Conservation (phyloP, 495 filamentous ascomycete species). For the Neurospora tetraspora region DNA sequence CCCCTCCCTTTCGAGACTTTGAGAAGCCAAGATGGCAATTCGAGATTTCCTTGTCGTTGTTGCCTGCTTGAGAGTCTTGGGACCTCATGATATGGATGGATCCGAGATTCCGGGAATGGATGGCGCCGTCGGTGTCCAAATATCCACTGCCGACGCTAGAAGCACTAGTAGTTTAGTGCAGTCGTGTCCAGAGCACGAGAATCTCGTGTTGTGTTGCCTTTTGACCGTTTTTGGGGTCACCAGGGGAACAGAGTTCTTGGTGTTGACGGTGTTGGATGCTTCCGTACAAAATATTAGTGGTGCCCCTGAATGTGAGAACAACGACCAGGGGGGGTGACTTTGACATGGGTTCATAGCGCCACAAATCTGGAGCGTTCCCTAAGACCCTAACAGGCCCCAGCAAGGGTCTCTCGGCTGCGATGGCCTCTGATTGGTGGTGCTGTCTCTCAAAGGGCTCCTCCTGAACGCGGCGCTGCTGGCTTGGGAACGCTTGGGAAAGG, state of each 20-base stretch:
- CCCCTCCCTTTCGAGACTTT: not conserved
- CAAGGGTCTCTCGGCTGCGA: not conserved
- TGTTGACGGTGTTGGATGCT: not conserved
- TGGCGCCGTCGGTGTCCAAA: not conserved
- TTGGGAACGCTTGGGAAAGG: not conserved
- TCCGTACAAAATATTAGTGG: not conserved
- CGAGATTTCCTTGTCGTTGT: not conserved
- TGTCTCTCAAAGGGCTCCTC: not conserved
- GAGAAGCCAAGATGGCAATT: not conserved
- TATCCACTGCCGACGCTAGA: not conserved
- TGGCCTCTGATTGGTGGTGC: not conserved
- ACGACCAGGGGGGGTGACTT: not conserved
- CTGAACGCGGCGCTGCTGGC: not conserved
- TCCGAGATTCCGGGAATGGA: not conserved
- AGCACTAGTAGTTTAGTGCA: not conserved
- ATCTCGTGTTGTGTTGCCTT: not conserved
- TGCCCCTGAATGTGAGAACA: not conserved
- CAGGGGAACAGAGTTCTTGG: not conserved
- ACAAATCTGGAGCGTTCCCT: slow-evolving; percentile 5
- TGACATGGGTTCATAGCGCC: slow-evolving; percentile 3
- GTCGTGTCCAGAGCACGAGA: not conserved
- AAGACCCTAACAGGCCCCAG: not conserved
- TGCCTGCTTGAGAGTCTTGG: not conserved
- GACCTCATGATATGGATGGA: not conserved
- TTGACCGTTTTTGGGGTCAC: not conserved